phyloP scores from a whole-genome alignment of 2,329 filamentous ascomycete species.

The Talaromyces sp. region DNA sequence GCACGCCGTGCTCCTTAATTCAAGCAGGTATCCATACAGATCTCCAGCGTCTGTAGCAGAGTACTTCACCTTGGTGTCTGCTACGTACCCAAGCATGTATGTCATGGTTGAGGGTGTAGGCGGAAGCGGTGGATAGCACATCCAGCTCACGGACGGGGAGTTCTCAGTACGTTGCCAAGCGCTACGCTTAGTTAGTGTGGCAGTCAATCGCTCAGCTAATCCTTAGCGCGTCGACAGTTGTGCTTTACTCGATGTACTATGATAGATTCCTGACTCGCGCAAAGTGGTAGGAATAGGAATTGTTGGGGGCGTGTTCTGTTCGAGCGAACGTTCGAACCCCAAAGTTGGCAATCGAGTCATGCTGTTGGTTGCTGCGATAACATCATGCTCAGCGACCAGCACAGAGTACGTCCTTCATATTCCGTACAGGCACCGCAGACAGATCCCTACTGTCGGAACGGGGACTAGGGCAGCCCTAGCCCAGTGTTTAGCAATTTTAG shows the following conservation, averaged over 20 bases:
- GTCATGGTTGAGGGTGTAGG: neutral
- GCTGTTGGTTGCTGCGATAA: neutral
- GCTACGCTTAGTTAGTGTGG: slow-evolving; percentile 8
- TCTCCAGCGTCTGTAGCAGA: neutral
- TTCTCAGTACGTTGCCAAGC: neutral
- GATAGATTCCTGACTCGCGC: slow-evolving; percentile 1
- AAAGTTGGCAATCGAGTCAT: neutral
- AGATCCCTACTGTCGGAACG: slow-evolving; percentile 7
- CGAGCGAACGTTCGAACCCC: neutral
- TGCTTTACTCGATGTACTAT: neutral
- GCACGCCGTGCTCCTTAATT: slow-evolving; percentile 4
- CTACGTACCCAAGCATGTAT: neutral
- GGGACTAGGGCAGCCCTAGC: slow-evolving; percentile 4
- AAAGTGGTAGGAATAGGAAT: neutral
- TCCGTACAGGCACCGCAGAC: neutral
- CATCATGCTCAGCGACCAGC: neutral
- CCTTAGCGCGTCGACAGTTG: neutral
- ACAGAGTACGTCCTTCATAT: neutral
- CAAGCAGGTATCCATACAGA: neutral
- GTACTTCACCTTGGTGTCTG: neutral
- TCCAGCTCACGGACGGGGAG: slow-evolving; percentile 8
- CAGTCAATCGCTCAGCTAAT: slow-evolving; percentile 7
- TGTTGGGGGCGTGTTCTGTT: neutral
- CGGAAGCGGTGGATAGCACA: neutral
- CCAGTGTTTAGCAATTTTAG: slow-evolving; percentile 15